Evolutionary conservation across 106 monocot genomes (phyloP).

Genomic region (Ottelia alismoides): DNA sequence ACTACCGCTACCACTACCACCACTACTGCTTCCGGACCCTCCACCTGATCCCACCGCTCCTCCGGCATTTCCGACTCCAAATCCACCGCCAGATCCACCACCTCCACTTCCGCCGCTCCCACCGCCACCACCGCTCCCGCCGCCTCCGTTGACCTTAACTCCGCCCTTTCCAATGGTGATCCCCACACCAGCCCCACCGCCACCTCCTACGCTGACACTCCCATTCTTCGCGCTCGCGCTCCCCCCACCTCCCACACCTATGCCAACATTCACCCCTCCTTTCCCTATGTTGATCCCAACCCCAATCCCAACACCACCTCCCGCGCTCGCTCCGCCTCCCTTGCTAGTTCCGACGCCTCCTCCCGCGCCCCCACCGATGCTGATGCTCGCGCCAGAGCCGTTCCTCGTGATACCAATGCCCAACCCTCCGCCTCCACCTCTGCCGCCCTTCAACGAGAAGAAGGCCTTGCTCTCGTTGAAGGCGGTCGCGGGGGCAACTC

Average conservation of each 20-base stretch:
- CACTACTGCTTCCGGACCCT: conserved; percentile 4
- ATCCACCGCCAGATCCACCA: conserved; percentile 1
- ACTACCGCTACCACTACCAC: conserved; percentile 2
- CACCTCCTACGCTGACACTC: conserved; percentile 18
- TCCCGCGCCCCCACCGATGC: conserved; percentile 32
- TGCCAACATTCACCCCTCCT: conserved; percentile 23
- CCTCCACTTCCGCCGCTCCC: conserved; percentile 6
- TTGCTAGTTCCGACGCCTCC: conserved; percentile 24
- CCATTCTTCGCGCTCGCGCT: conserved; percentile 22
- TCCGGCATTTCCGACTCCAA: conserved; percentile 9
- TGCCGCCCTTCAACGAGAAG: conserved; percentile 9
- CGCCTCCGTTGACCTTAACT: conserved; percentile 7
- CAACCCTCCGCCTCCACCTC: conserved; percentile 10
- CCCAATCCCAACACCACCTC: conserved; percentile 34
- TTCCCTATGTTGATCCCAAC: conserved; percentile 30
- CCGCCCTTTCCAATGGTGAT: conserved; percentile 17
- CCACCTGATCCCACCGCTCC: conserved; percentile 7
- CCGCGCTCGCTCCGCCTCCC: conserved; percentile 27
- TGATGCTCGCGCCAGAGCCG: conserved; percentile 17
- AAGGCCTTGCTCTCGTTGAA: conserved; percentile 10
- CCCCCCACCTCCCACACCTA: conserved; percentile 38
- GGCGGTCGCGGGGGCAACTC: neutral
- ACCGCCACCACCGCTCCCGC: conserved; percentile 3
- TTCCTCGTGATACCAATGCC: conserved; percentile 18
- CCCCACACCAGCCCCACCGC: conserved; percentile 33